Percentiles rank a stretch among this genome's conserved stretches.
Evolutionary conservation across 768 basidiomycete species (phyloP).

Genomic region (Tylopilus intermedius): DNA sequence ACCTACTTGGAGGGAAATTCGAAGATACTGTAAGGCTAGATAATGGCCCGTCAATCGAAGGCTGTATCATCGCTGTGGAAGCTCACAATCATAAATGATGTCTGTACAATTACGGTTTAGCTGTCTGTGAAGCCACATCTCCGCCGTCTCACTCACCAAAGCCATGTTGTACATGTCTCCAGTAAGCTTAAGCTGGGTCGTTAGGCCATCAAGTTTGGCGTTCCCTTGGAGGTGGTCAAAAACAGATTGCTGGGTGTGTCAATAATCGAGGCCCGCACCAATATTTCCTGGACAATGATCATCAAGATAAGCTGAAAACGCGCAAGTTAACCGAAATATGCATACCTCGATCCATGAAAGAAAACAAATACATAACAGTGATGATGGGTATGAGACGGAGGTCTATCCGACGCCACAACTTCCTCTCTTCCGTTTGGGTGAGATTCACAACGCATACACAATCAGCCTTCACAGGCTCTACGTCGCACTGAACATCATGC

Average conservation of each 20-base stretch:
- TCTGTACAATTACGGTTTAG: background rate
- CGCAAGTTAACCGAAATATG: background rate
- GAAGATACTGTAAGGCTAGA: background rate
- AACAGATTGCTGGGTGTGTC: background rate
- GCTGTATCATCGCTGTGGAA: background rate
- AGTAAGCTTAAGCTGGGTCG: background rate
- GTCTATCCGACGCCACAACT: constrained; percentile 1
- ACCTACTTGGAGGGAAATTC: constrained; percentile 1
- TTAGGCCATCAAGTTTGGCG: constrained; percentile 4
- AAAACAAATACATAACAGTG: constrained; percentile 1
- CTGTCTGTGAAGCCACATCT: background rate
- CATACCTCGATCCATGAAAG: constrained; percentile 5
- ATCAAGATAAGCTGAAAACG: background rate
- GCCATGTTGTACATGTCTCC: constrained; percentile 2
- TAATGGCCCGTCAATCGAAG: background rate
- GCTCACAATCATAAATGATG: background rate
- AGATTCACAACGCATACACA: background rate
- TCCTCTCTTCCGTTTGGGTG: background rate
- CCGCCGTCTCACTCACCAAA: background rate
- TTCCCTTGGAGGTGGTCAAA: background rate
- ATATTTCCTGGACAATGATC: background rate
- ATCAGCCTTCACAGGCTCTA: background rate
- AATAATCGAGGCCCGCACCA: background rate
- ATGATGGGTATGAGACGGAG: constrained; percentile 3
- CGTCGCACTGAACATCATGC: background rate